A percentile compares a stretch with the other conserved stretches of the same genome.
These are phyloP conservation scores for Hemileia vastatrix DNA, from an alignment of 1,284 basidiomycete species.

Conservation along the genomic window DNA sequence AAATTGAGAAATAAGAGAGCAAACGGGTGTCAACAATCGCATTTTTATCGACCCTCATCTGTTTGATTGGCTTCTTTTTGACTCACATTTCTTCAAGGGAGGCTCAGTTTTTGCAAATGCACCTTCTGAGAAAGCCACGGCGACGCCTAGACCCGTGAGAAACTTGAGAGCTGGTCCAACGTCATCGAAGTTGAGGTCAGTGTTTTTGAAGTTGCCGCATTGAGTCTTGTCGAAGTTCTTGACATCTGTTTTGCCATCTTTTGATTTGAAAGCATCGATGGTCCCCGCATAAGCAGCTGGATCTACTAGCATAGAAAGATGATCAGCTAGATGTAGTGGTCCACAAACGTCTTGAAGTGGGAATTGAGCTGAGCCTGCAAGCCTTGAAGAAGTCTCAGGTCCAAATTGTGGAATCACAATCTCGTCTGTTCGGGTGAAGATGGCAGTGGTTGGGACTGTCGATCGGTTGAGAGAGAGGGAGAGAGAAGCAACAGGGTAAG, in stretches of 20 bases:
- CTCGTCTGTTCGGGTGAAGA: slow-evolving; percentile 23
- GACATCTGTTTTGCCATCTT: neutral
- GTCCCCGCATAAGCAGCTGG: slow-evolving; percentile 14
- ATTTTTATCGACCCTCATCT: neutral
- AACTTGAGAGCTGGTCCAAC: neutral
- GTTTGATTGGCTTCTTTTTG: too few relatives aligned
- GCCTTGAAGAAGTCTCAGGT: slow-evolving; percentile 20
- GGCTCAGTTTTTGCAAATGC: neutral
- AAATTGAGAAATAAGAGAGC: too few relatives aligned
- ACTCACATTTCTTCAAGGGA: neutral
- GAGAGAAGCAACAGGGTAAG: too few relatives aligned
- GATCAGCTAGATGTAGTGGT: slow-evolving; percentile 23
- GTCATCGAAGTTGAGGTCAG: neutral
- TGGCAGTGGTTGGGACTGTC: slow-evolving; percentile 15
- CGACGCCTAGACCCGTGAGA: neutral
- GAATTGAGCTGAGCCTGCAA: slow-evolving; percentile 24
- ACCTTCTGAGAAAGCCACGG: neutral
- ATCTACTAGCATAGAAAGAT: slow-evolving; percentile 25
- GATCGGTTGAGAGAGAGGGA: too few relatives aligned
- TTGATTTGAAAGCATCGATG: slow-evolving; percentile 25
- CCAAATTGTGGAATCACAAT: slow-evolving; percentile 21
- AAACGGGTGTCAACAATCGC: neutral
- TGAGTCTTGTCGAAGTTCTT: neutral
- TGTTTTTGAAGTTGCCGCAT: neutral
- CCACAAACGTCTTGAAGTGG: slow-evolving; percentile 27